Evolutionary conservation across 2,329 filamentous ascomycete genomes (phyloP).

Genomic region (Diaporthe ampelina): DNA sequence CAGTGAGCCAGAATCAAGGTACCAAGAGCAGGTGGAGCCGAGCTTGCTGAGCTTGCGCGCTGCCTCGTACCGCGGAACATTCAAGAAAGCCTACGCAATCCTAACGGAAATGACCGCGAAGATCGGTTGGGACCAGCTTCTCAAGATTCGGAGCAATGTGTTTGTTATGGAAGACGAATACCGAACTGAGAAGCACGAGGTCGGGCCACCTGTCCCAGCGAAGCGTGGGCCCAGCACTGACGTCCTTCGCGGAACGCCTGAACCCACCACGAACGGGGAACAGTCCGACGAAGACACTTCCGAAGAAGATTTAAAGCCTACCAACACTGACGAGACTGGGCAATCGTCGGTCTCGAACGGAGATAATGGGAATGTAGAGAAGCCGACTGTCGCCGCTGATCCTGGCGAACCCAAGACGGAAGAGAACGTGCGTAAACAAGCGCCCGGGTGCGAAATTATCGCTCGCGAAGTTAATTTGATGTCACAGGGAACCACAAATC

Average conservation of each 20-base stretch:
- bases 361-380: constrained; percentile 72
- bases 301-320: constrained; percentile 43
- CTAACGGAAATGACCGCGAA: constrained; percentile 96
- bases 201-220: constrained; percentile 58
- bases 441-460: constrained; percentile 27
- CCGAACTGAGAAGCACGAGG: constrained; percentile 84
- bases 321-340: constrained; percentile 46
- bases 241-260: constrained; percentile 79
- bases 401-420: constrained; percentile 84
- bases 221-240: constrained; percentile 85
- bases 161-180: constrained; percentile 99
- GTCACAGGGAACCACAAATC: constrained; percentile 63
- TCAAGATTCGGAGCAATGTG: constrained; percentile 95
- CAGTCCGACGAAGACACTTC: constrained; percentile 49
- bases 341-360: constrained; percentile 52
- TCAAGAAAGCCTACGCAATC: constrained; percentile 93
- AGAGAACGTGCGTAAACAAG: constrained; percentile 71
- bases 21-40: constrained; percentile 87
- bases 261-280: constrained; percentile 66
- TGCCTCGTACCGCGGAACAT: constrained; percentile 92
- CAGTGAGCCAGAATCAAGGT: constrained; percentile 86
- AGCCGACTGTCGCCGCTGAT: constrained; percentile 83
- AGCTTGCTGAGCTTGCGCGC: constrained; percentile 89
- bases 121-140: constrained; percentile 96
- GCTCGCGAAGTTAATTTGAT: constrained; percentile 47